These are phyloP conservation scores for Rhizoclosmatium globosum DNA, from an alignment of 192 early-diverging fungal genomes.

Conservation along the genomic window DNA sequence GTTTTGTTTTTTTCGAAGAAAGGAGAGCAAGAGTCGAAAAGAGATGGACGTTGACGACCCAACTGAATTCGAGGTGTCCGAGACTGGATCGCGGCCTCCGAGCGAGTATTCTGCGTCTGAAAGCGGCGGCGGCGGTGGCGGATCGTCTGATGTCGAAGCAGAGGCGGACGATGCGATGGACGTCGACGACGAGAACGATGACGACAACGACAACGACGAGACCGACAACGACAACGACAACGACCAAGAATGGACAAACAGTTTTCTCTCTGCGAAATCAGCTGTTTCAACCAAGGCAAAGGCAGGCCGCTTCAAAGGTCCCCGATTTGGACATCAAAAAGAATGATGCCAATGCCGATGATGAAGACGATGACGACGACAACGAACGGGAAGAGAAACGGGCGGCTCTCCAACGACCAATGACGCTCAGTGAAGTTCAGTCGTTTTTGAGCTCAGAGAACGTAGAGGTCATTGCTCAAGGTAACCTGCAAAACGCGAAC, in stretches of 20 bases:
- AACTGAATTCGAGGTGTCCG: too few relatives aligned
- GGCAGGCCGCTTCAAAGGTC: not conserved
- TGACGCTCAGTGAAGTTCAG: slow-evolving; percentile 29
- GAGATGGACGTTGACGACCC: not conserved
- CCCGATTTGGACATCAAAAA: slow-evolving; percentile 3
- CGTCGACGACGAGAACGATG: slow-evolving; percentile 5
- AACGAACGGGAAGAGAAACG: slow-evolving; percentile 7
- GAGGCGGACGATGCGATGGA: not conserved
- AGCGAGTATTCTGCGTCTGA: too few relatives aligned
- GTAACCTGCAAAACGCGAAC: not conserved
- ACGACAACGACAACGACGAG: slow-evolving; percentile 2
- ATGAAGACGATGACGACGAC: slow-evolving; percentile 28
- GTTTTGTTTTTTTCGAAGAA: too few relatives aligned
- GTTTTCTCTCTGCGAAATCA: not conserved
- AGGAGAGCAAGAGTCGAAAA: not conserved
- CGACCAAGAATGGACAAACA: not conserved
- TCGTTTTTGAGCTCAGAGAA: slow-evolving; percentile 37
- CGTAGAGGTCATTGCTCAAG: slow-evolving; percentile 34
- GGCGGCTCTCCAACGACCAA: not conserved
- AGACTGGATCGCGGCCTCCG: too few relatives aligned
- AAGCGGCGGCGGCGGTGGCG: too few relatives aligned
- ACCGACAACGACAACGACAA: not conserved
- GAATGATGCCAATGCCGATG: slow-evolving; percentile 14
- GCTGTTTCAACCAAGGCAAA: not conserved
- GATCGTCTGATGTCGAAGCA: not conserved